Base-by-base conservation (phyloP, 352 stramenopile species). In the Globisporangium sylvaticum region DNA sequence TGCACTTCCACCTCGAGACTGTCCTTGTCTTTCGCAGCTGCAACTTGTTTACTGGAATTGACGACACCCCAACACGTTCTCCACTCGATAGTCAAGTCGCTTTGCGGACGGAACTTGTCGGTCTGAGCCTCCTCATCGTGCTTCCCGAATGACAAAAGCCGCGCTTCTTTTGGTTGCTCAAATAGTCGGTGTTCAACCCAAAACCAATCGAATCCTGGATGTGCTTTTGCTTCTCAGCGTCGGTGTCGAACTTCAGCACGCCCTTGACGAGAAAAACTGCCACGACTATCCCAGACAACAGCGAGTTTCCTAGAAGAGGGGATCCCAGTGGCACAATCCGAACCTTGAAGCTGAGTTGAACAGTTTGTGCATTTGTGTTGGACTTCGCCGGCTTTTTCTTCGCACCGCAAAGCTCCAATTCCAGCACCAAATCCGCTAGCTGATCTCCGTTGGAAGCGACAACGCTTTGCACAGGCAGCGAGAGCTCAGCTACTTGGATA, bases 21-120 rank as follows among this genome's bases (percentile, higher is more conserved):
- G 34, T 83, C 76, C 53, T 80, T 81, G 25, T 81, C 76, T 55
- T 72, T 74, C 0, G 55, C 67, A 7, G 63, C 53, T 15, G 57
- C 42, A 6, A 72, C 48, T 50, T 67, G 64, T 22, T 74, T 81
- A 60, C 31, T 66, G 44, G 64, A 74, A 37, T 68, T 58, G 22
- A 69, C 39, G 18, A 74, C 64, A 15, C 67, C 60, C 18, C 65
- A 71, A 15, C 67, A 67, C 4, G 48, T 67, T 27, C 60, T 71
- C 71, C 76, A 83, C 12, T 29, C 15, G 20, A 80, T 66, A 3
- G 58, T 0, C 9, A 44, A 59, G 10, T 71, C 56, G 4, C 27
- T 12, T 1, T 57, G 27, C 7, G 68, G 52, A 7, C 61, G 62
- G 0, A 66, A 27, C 9, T 18, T 42, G 25, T 58, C 57, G 24